phyloP scores from a whole-genome alignment of 2,329 filamentous ascomycete species.

The Fusarium virguliforme region DNA sequence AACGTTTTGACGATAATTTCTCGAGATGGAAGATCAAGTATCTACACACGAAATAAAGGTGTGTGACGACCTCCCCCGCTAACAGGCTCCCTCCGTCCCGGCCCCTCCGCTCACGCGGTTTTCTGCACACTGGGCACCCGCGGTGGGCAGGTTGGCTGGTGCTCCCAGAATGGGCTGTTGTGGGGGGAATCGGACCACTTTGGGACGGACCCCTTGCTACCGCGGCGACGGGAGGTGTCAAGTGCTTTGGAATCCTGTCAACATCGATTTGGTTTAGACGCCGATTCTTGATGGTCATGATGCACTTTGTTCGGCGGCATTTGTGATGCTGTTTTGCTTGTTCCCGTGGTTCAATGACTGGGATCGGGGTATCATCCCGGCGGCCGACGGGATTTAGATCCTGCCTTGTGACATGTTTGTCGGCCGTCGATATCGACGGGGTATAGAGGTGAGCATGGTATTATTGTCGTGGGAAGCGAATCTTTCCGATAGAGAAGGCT shows the following conservation, averaged over 20 bases:
- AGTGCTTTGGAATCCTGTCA: background rate
- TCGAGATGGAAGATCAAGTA: constrained; percentile 42
- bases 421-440: constrained; percentile 3
- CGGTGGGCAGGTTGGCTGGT: constrained; percentile 35
- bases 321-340: constrained; percentile 17
- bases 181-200: constrained; percentile 46
- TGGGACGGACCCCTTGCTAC: constrained; percentile 6
- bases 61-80: no score
- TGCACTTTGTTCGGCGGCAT: constrained; percentile 18
- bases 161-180: constrained; percentile 49
- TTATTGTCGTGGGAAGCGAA: background rate
- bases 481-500: constrained; percentile 11
- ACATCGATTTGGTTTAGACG: constrained; percentile 7
- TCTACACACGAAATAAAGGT: rapidly evolving
- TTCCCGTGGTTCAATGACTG: constrained; percentile 13
- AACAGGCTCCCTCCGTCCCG: constrained; percentile 40
- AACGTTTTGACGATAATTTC: constrained; percentile 48
- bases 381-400: constrained; percentile 6
- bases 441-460: constrained; percentile 21
- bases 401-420: background rate
- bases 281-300: constrained; percentile 5
- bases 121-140: constrained; percentile 11
- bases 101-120: constrained; percentile 52
- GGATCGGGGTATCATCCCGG: constrained; percentile 11
- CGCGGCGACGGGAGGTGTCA: background rate